A percentile compares a stretch with the other conserved stretches of the same genome.
Conservation (phyloP, 768 basidiomycete genomes). For the Coprinopsis strossmayeri region DNA sequence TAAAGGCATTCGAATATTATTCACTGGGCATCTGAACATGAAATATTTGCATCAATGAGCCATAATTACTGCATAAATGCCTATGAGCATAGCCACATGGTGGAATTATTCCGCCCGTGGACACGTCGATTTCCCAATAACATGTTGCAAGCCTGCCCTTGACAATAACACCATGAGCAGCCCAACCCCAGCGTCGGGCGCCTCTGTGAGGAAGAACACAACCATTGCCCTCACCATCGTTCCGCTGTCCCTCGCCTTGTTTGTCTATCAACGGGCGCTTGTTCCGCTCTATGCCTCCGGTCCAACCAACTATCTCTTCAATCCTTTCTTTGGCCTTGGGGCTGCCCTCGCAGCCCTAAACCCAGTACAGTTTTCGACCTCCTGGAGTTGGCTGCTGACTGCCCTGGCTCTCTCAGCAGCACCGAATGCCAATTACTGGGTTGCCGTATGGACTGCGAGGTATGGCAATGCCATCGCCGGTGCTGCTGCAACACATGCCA, state of each 20-base stretch:
- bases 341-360: conserved; percentile 32
- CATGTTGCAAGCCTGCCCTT: neutral
- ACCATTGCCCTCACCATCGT: conserved; percentile 9
- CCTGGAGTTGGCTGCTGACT: conserved; percentile 27
- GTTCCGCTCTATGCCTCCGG: conserved; percentile 59
- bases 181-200: neutral
- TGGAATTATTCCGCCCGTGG: neutral
- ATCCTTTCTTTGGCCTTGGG: conserved; percentile 27
- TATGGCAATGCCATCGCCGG: conserved; percentile 47
- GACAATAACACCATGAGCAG: neutral
- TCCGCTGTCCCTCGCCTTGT: conserved; percentile 50
- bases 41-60: too few relatives aligned
- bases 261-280: conserved; percentile 55
- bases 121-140: neutral
- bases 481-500: conserved; percentile 49
- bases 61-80: too few relatives aligned
- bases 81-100: neutral
- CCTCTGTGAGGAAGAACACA: neutral
- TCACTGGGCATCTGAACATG: too few relatives aligned
- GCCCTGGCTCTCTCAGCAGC: conserved; percentile 36
- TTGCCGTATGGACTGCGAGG: conserved; percentile 53
- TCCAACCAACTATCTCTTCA: conserved; percentile 46
- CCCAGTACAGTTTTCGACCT: conserved; percentile 29
- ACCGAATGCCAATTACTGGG: conserved; percentile 65
- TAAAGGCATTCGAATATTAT: too few relatives aligned